Percentiles rank a stretch among this genome's conserved stretches.
Evolutionary conservation across 805 yeast species (phyloP).

Genomic region (Jamesozyma spencerorum): DNA sequence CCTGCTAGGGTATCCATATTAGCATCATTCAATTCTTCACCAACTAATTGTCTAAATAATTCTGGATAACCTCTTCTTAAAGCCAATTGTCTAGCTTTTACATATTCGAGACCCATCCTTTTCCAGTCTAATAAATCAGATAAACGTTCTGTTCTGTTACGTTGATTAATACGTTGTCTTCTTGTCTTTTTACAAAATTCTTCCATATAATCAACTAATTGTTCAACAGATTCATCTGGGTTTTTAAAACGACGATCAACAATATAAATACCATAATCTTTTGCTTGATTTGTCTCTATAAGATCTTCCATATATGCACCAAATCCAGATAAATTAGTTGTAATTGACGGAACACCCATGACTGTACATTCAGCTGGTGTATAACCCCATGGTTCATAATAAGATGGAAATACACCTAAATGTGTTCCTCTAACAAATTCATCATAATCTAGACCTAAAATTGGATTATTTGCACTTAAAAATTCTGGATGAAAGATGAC

Average conservation of each 20-base stretch:
- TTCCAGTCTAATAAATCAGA: constrained; percentile 94
- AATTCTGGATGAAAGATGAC: constrained; percentile 97
- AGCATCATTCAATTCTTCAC: constrained; percentile 23
- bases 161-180: constrained; percentile 94
- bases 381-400: constrained; percentile 99
- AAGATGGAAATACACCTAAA: constrained; percentile 95
- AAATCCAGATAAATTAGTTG: constrained; percentile 91
- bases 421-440: constrained; percentile 98
- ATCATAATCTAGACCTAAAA: constrained; percentile 86
- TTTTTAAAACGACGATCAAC: constrained; percentile 90
- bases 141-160: constrained; percentile 91
- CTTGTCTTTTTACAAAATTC: constrained; percentile 82
- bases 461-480: constrained; percentile 88
- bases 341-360: constrained; percentile 97
- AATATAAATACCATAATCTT: constrained; percentile 93
- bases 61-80: constrained; percentile 91
- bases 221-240: constrained; percentile 88
- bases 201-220: constrained; percentile 80
- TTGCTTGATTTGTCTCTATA: constrained; percentile 68
- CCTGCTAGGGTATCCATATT: constrained; percentile 28
- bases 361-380: constrained; percentile 99
- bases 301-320: constrained; percentile 98
- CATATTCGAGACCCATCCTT: constrained; percentile 94
- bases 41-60: constrained; percentile 41
- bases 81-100: constrained; percentile 87